Percentiles rank a stretch among this genome's conserved stretches.
phyloP scores from a whole-genome alignment of 768 basidiomycete genomes.

The Mycena belliarum region DNA sequence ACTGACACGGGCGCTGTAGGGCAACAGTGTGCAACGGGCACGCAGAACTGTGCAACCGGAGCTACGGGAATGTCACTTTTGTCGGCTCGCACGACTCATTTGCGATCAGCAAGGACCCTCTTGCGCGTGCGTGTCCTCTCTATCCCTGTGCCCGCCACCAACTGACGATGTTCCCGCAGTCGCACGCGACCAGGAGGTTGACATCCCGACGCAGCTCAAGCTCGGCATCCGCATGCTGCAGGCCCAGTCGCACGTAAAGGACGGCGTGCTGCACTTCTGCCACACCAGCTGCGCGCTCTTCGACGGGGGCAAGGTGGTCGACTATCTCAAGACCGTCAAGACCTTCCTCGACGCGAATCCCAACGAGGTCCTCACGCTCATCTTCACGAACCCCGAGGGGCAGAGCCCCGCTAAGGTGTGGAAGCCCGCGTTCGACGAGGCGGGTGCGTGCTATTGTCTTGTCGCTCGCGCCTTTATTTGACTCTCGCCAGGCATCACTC shows the following conservation, averaged over 20 bases:
- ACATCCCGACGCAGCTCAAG: slow-evolving; percentile 33
- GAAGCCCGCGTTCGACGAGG: slow-evolving; percentile 51
- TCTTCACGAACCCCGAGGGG: slow-evolving; percentile 68
- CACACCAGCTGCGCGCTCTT: slow-evolving; percentile 60
- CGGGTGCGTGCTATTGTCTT: slow-evolving; percentile 35
- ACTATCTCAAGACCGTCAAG: slow-evolving; percentile 55
- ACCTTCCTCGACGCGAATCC: slow-evolving; percentile 61
- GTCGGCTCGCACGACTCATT: slow-evolving; percentile 24
- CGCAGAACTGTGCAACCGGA: slow-evolving; percentile 42
- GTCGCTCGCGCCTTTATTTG: no score
- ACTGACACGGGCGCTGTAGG: no score
- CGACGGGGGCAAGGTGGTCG: slow-evolving; percentile 50
- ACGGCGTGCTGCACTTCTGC: slow-evolving; percentile 53
- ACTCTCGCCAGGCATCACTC: no score
- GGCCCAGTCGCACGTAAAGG: slow-evolving; percentile 35
- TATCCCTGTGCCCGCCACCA: no score
- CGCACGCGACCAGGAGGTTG: slow-evolving; percentile 38
- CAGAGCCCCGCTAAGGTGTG: slow-evolving; percentile 48
- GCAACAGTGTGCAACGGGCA: slow-evolving; percentile 27
- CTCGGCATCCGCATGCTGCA: slow-evolving; percentile 37
- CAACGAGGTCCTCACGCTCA: slow-evolving; percentile 62
- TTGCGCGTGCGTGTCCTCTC: slow-evolving; percentile 13
- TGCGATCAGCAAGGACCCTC: slow-evolving; percentile 9
- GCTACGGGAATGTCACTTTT: slow-evolving; percentile 42
- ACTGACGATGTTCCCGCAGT: slow-evolving; percentile 33